Base-by-base conservation (phyloP, 768 basidiomycete genomes). In the Termitomyces sp. region DNA sequence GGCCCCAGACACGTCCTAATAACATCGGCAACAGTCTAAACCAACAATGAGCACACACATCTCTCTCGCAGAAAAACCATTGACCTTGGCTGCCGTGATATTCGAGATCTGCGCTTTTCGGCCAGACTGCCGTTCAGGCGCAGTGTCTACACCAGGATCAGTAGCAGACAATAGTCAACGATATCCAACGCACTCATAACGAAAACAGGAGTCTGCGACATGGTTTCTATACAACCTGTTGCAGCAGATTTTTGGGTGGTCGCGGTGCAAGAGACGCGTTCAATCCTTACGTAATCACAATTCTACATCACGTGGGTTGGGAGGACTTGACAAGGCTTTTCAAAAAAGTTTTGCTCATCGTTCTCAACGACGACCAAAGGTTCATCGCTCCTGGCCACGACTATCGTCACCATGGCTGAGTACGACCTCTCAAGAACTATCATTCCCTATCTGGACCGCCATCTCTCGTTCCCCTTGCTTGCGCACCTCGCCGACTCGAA, bases 1-100 rank as follows among this genome's bases (percentile, higher is more conserved):
- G 96, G 96, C 1, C 95, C 97, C 38, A 98, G 74, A 82, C 97
- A 98, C 62, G 96, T 98, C 61, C 96, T 75, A 67, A 98, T 98
- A 5, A 99, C 95, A 80, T 98, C 97, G 62, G 96, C 94, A 1
- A 98, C 95, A 9, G 94, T 97, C 95, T 95, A 59, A 23, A 57
- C 14, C 32, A 54, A 58, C 46, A 57, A 53, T 56, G 35, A 59
- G 55, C 56, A 32, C 30, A 30, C 10, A 64, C 51, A 9, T 28
- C 10, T 36, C 1, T 41, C 20, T 33, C 23, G 8, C 32, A 50
- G 20, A 50, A 46, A 16, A 49, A 38, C 64, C n/a, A 63, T 81
- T 57, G 46, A 93, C 94, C 83, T 98, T 98, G 52, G 95, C 95
- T 9, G 96, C 95, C 1, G 91, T 94, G 75, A 98, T 98, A 72